Base-by-base conservation (phyloP, 1,284 basidiomycete species). In the Ceratobasidium theobromae region DNA sequence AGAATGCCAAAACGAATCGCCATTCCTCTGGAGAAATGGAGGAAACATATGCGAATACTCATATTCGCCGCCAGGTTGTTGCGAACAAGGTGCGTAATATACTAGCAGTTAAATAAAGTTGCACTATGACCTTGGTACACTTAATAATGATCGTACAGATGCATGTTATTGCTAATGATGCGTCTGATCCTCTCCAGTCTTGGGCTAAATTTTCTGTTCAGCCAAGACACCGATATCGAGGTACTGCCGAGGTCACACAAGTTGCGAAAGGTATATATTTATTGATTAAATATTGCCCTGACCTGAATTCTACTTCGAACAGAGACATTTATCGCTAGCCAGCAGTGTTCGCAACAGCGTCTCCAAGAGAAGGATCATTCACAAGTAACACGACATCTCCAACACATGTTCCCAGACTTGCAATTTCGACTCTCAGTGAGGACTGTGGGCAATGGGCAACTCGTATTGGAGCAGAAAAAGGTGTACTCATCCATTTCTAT, bases 61-160 rank as follows among this genome's bases (percentile, higher is more conserved):
- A 43, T 46, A 46, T 58, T 43, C 55, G 41, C 23, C 40, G 23
- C 27, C 55, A 58, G 55, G n/a, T n/a, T n/a, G n/a, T n/a, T n/a
- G n/a, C n/a, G n/a, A n/a, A n/a, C n/a, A n/a, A n/a, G n/a, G n/a
- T n/a, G 25, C 6, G 35, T 38, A 6, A 38, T 16, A 38, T 38
- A 16, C 16, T 38, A 8, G 35, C n/a, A n/a, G 35, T 6, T 38
- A 38, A 8, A 16, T 16, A 6, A 6, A 6, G 16, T 38, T 8
- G 6, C 35, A 38, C 35, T 38, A 16, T 8, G 6, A 8, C 35
- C 35, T 38, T 38, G 6, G 6, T 16, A 38, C 6, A 16, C 16
- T 38, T 16, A 38, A 8, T 16, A 38, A 38, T 16, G 6, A 16
- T 6, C 16, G 35, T 38, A 38, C 6, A 38, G 6, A 38, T 38